Conservation (phyloP, 306 rosid species). For the Crotalaria pallida region DNA sequence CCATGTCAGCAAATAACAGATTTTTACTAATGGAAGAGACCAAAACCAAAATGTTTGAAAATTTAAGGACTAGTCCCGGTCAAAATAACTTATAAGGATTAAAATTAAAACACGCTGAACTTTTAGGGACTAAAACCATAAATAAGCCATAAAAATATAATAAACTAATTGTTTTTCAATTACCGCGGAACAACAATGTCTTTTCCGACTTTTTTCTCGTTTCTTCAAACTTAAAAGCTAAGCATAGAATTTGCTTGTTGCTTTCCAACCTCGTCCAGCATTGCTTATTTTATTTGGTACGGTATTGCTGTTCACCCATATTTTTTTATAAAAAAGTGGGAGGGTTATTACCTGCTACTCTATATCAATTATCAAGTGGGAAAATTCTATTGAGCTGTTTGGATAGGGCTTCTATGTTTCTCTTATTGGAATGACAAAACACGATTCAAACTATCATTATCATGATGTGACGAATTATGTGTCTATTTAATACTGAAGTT, state of each 20-base stretch:
- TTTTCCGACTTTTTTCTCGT: too few relatives aligned
- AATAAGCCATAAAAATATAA: too few relatives aligned
- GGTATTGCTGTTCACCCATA: slow-evolving; percentile 3
- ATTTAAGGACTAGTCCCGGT: too few relatives aligned
- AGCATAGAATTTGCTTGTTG: slow-evolving; percentile 5
- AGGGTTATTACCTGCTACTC: slow-evolving; percentile 18
- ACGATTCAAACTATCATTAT: slow-evolving; percentile 28
- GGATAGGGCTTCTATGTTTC: background rate
- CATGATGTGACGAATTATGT: slow-evolving; percentile 20
- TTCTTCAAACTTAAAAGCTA: slow-evolving; percentile 22
- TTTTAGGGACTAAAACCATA: too few relatives aligned
- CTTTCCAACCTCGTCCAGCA: slow-evolving; percentile 19
- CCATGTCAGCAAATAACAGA: too few relatives aligned
- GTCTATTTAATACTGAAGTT: background rate
- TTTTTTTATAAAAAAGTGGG: background rate
- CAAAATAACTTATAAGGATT: too few relatives aligned
- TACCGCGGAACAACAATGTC: too few relatives aligned
- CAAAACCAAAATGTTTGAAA: too few relatives aligned
- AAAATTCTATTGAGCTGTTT: background rate
- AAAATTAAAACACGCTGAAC: too few relatives aligned
- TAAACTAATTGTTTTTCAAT: too few relatives aligned
- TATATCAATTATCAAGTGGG: background rate
- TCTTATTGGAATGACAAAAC: slow-evolving; percentile 12
- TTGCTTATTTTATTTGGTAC: background rate
- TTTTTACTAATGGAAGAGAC: too few relatives aligned